A percentile compares a stretch with the other conserved stretches of the same genome.
Conservation (phyloP, 768 basidiomycete genomes). For the Pisolithus marmoratus region DNA sequence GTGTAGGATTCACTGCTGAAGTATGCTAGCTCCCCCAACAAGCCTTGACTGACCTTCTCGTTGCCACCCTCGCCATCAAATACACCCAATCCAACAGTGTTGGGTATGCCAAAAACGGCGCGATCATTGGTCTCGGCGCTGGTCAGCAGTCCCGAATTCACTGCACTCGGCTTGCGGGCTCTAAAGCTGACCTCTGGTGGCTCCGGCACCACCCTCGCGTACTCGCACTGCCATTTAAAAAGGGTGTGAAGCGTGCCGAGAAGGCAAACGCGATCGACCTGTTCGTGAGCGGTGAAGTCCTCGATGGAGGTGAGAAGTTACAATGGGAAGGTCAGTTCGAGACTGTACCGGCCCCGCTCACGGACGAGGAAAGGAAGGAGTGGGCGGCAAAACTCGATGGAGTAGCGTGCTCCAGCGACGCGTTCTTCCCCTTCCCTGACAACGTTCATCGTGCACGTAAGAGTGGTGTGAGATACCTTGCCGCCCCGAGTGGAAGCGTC, state of each 20-base stretch:
- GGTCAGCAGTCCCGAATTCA: constrained; percentile 99
- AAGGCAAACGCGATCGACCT: constrained; percentile 98
- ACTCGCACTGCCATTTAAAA: constrained; percentile 90
- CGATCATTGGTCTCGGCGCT: constrained; percentile 92
- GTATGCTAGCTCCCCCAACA: constrained; percentile 56
- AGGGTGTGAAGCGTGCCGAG: constrained; percentile 95
- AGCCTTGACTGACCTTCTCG: constrained; percentile 87
- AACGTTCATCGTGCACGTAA: constrained; percentile 91
- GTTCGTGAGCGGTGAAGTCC: constrained; percentile 84
- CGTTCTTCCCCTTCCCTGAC: constrained; percentile 99
- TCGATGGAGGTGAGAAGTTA: constrained; percentile 82
- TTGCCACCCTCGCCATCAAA: constrained; percentile 94
- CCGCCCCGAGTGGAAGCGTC: constrained; percentile 88
- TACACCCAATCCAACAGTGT: constrained; percentile 99
- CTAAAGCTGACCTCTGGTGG: constrained; percentile 99
- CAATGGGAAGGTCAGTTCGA: constrained; percentile 94
- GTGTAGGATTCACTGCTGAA: background rate
- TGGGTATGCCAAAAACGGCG: constrained; percentile 87
- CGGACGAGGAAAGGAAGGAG: constrained; percentile 60
- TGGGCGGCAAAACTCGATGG: constrained; percentile 74
- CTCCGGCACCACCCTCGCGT: constrained; percentile 94
- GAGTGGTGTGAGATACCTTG: constrained; percentile 90
- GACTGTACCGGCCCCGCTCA: constrained; percentile 57
- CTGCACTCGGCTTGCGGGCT: constrained; percentile 95
- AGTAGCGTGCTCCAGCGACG: constrained; percentile 93